Evolutionary conservation across 2,329 filamentous ascomycete genomes (phyloP).

Genomic region (Cladosporium sp.): DNA sequence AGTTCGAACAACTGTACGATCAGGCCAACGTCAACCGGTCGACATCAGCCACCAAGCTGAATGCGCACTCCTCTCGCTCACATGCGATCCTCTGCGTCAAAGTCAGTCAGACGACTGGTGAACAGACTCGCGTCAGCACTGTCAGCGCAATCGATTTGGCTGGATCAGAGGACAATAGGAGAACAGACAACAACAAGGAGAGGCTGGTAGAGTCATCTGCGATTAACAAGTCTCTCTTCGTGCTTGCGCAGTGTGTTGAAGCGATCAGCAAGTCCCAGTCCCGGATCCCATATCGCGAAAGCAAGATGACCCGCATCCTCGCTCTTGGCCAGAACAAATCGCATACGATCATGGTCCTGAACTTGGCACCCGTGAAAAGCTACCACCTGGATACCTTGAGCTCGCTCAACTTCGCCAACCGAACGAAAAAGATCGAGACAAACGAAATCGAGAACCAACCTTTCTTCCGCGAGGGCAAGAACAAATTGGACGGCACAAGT

Average conservation of each 20-base stretch:
- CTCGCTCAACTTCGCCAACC: constrained; percentile 92
- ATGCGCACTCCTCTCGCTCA: constrained; percentile 96
- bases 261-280: constrained; percentile 86
- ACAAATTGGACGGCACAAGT: constrained; percentile 35
- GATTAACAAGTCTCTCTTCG: constrained; percentile 98
- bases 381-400: constrained; percentile 98
- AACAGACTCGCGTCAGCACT: constrained; percentile 96
- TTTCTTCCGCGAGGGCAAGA: constrained; percentile 55
- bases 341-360: constrained; percentile 99
- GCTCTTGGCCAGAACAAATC: constrained; percentile 88
- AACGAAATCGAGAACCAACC: constrained; percentile 97
- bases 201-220: constrained; percentile 90
- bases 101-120: constrained; percentile 80
- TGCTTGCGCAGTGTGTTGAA: constrained; percentile 95
- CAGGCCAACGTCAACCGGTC: constrained; percentile 90
- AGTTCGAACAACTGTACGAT: constrained; percentile 99
- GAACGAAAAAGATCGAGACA: constrained; percentile 98
- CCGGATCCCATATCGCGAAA: constrained; percentile 96
- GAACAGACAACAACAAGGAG: constrained; percentile 93
- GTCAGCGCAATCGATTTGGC: constrained; percentile 97
- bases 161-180: constrained; percentile 90
- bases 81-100: constrained; percentile 98
- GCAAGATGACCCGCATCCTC: constrained; percentile 88
- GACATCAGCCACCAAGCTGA: constrained; percentile 93
- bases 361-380: constrained; percentile 83